Evolutionary conservation across 1,284 basidiomycete genomes (phyloP).

Genomic region (Microbotryum saponariae): DNA sequence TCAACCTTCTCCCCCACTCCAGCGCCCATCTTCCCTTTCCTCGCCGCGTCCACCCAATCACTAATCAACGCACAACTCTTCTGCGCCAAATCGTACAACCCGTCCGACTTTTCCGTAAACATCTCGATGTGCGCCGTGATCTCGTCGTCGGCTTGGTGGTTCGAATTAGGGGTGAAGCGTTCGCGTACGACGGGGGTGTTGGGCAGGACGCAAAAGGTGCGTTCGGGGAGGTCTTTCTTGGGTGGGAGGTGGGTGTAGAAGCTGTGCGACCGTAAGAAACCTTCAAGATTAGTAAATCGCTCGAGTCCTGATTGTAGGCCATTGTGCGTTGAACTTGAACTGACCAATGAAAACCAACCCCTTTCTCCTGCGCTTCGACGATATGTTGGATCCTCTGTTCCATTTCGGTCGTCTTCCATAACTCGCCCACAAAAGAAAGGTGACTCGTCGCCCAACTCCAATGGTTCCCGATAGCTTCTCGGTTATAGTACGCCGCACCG

Average conservation of each 20-base stretch:
- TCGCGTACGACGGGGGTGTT: neutral
- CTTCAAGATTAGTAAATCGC: no score
- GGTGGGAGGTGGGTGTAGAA: conserved; percentile 27
- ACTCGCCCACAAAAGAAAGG: conserved; percentile 29
- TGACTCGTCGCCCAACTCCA: conserved; percentile 32
- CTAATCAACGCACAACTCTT: conserved; percentile 20
- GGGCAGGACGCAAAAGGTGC: conserved; percentile 30
- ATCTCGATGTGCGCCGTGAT: conserved; percentile 30
- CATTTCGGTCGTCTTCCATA: conserved; percentile 26
- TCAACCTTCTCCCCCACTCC: conserved; percentile 7
- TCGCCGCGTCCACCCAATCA: conserved; percentile 23
- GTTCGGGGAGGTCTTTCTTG: conserved; percentile 1
- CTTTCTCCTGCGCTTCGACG: conserved; percentile 6
- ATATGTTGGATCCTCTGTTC: conserved; percentile 17
- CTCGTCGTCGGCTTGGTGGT: conserved; percentile 21
- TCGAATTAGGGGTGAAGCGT: conserved; percentile 20
- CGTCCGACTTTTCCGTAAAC: conserved; percentile 28
- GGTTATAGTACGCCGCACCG: conserved; percentile 25
- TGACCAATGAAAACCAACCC: conserved; percentile 29
- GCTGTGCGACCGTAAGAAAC: neutral
- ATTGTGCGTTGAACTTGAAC: neutral
- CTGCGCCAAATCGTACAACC: conserved; percentile 21
- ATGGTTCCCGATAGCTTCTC: conserved; percentile 18
- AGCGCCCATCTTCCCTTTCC: conserved; percentile 20
- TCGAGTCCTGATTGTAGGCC: neutral